Evolutionary conservation across 1,139 yeast genomes (phyloP).

Genomic region (Kodamaea plutei): DNA sequence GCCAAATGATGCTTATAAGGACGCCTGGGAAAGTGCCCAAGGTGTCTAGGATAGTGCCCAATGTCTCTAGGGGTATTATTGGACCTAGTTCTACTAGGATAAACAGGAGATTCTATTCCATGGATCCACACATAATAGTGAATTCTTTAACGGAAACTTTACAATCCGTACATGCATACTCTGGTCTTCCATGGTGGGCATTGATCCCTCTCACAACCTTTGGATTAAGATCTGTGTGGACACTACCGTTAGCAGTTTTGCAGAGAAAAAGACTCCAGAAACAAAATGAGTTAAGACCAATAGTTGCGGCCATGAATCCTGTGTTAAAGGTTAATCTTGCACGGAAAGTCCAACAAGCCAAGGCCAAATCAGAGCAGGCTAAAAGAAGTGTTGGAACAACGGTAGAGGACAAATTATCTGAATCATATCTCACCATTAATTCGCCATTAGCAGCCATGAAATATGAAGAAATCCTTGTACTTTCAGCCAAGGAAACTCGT

Average conservation of each 20-base stretch:
- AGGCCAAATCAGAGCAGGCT: conserved; percentile 23
- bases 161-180: conserved; percentile 44
- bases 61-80: too few species aligned
- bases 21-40: too few species aligned
- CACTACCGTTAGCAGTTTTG: conserved; percentile 72
- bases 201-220: conserved; percentile 74
- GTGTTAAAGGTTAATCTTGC: conserved; percentile 70
- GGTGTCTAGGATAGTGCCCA: too few species aligned
- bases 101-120: conserved; percentile 9
- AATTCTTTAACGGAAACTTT: conserved; percentile 38
- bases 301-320: conserved; percentile 73
- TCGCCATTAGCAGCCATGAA: conserved; percentile 48
- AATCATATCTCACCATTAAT: conserved; percentile 13
- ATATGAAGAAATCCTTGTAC: conserved; percentile 70
- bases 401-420: conserved; percentile 6
- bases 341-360: conserved; percentile 42
- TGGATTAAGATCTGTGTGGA: conserved; percentile 57
- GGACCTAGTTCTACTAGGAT: too few species aligned
- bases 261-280: conserved; percentile 67
- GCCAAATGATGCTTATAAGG: conserved; percentile 1
- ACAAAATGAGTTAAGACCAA: conserved; percentile 66
- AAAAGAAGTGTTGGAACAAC: conserved; percentile 6
- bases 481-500: conserved; percentile 74
- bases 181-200: conserved; percentile 81
- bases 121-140: conserved; percentile 23